Base-by-base conservation (phyloP, 768 basidiomycete species). In the Hirschioporus abietinus region DNA sequence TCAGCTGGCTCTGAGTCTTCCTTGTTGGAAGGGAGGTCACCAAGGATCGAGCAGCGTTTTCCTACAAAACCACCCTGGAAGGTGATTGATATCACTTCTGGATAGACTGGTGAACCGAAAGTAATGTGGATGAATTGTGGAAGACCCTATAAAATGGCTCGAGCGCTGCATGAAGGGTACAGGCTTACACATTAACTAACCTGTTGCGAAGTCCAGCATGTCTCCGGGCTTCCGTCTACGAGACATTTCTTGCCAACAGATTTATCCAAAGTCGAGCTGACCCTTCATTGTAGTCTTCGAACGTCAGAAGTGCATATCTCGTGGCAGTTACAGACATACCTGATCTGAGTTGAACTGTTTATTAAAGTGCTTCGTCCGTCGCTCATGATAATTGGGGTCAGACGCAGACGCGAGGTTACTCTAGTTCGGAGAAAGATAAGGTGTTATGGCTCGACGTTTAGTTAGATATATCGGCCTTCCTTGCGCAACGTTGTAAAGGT, bases 51-150 rank as follows among this genome's bases (percentile, higher is more conserved):
- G 72, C 91, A 92, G 60, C 81, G 78, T 8, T 83, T 89, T 23
- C 91, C 92, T 0, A 89, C 93, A 74, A 95, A 94, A 1, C 92
- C 92, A 17, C 92, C 92, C 80, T 95, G 92, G 72, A 95, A 95
- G 1, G 89, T 92, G 68, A 93, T 68, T 23, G 77, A 78, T 20
- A 93, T 69, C 26, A 78, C 79, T 68, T 77, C 81, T 3, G 90
- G 90, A 36, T 82, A 70, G n/a, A 91, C 84, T 63, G 74, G 81
- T 7, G 76, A 71, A 7, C 78, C 63, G 70, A 93, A 94, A 2
- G 75, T 75, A 27, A 93, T 76, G 64, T 91, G 90, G 68, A 94
- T 83, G 70, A 80, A 88, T 77, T 93, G 92, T 0, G 91, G 91
- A 12, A 88, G 79, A 25, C 91, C 91, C 92, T 93, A 70, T 12